These are phyloP conservation scores for Acmispon strigosus DNA, from an alignment of 306 rosid species.

Conservation along the genomic window DNA sequence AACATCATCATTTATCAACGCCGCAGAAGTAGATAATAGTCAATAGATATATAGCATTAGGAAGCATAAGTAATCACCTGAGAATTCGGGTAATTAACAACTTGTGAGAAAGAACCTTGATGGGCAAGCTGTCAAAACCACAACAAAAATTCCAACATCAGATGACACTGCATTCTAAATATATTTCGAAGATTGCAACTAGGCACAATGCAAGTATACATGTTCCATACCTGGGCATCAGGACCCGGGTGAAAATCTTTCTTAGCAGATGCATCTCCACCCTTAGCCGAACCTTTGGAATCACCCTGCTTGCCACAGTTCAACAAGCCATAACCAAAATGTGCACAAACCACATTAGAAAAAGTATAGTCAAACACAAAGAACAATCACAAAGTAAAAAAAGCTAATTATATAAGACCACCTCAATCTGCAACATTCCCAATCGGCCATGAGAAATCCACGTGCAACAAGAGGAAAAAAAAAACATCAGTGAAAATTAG, in stretches of 20 bases:
- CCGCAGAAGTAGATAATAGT: background rate
- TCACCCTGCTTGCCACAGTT: slow-evolving; percentile 55
- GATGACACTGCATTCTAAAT: background rate
- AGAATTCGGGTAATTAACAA: slow-evolving; percentile 48
- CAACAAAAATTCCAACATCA: slow-evolving; percentile 16
- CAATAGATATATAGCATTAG: background rate
- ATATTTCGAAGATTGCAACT: background rate
- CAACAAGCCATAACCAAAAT: background rate
- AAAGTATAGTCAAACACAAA: background rate
- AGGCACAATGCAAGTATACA: background rate
- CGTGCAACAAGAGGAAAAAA: background rate
- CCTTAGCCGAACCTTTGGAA: slow-evolving; percentile 74
- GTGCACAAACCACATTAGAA: background rate
- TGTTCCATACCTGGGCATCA: slow-evolving; percentile 51
- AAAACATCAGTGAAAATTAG: slow-evolving; percentile 14
- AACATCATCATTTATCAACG: background rate
- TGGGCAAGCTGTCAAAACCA: slow-evolving; percentile 41
- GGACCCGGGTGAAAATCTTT: slow-evolving; percentile 52
- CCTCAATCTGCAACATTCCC: slow-evolving; percentile 69
- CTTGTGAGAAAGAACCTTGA: slow-evolving; percentile 72
- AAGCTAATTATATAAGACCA: slow-evolving; percentile 17
- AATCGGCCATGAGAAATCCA: slow-evolving; percentile 18
- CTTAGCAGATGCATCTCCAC: slow-evolving; percentile 65
- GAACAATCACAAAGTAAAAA: background rate
- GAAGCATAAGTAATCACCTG: slow-evolving; percentile 37